Conservation (phyloP, 768 basidiomycete species). For the Baorangia bicolor region DNA sequence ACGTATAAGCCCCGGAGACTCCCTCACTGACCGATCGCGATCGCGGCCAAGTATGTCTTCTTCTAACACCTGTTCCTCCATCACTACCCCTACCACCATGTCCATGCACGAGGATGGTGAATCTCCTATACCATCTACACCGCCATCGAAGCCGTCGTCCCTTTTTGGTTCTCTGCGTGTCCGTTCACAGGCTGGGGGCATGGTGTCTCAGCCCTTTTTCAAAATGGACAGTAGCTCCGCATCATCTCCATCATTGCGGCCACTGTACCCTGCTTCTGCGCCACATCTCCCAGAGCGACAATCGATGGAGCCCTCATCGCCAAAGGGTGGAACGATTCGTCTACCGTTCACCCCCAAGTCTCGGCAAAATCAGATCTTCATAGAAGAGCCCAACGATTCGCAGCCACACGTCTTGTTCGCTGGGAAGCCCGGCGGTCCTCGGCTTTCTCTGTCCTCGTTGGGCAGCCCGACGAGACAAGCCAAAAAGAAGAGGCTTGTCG, state of each 20-base stretch:
- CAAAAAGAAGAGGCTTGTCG: constrained; percentile 64
- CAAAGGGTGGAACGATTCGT: constrained; percentile 32
- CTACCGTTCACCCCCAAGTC: constrained; percentile 31
- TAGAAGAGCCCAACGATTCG: constrained; percentile 28
- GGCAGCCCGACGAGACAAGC: constrained; percentile 38
- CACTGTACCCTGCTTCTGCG: constrained; percentile 37
- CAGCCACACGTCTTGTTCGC: constrained; percentile 32
- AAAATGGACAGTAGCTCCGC: constrained; percentile 24
- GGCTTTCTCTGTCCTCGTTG: constrained; percentile 35
- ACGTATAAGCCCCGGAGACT: constrained; percentile 43
- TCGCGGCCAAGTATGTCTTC: constrained; percentile 65
- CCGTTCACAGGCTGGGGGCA: constrained; percentile 25
- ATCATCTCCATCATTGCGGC: constrained; percentile 39
- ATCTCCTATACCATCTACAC: constrained; percentile 40
- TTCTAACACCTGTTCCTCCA: constrained; percentile 51
- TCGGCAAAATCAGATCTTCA: constrained; percentile 21
- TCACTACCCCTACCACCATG: constrained; percentile 36
- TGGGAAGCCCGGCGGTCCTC: constrained; percentile 20
- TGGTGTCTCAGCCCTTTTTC: constrained; percentile 35
- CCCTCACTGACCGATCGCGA: constrained; percentile 43
- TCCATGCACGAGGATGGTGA: constrained; percentile 40
- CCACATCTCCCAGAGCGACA: constrained; percentile 41
- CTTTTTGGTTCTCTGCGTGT: constrained; percentile 36
- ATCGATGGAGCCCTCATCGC: constrained; percentile 28
- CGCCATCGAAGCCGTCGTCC: constrained; percentile 31